A percentile compares a stretch with the other conserved stretches of the same genome.
These are phyloP conservation scores for Ploettnerulaceae sp. DNA, from an alignment of 2,329 filamentous ascomycete species.

Conservation along the genomic window DNA sequence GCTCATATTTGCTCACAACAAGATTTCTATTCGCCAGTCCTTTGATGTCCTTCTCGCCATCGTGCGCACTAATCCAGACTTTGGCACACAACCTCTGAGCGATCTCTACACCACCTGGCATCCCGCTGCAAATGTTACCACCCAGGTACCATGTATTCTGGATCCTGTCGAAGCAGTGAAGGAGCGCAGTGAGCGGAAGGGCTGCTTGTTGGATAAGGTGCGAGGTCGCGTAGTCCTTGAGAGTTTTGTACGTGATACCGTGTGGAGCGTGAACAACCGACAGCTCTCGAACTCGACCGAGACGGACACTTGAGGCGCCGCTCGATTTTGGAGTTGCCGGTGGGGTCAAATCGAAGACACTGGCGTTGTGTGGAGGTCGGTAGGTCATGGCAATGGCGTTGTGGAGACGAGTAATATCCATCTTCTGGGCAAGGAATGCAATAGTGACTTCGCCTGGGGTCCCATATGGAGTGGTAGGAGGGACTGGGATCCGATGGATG, in stretches of 20 bases:
- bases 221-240: conserved; percentile 51
- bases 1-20: conserved; percentile 41
- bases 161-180: conserved; percentile 59
- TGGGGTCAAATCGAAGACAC: conserved; percentile 8
- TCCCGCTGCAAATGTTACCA: conserved; percentile 52
- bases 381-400: conserved; percentile 70
- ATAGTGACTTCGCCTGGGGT: conserved; percentile 64
- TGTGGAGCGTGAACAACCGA: conserved; percentile 63
- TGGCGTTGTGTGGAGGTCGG: conserved; percentile 30
- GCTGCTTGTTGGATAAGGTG: conserved; percentile 53
- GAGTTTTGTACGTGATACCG: conserved; percentile 49
- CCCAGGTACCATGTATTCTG: conserved; percentile 58
- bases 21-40: conserved; percentile 49
- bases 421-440: conserved; percentile 57
- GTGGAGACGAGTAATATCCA: conserved; percentile 57
- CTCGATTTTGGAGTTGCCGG: conserved; percentile 6
- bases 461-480: conserved; percentile 47
- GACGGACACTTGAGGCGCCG: conserved; percentile 29
- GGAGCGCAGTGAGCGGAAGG: conserved; percentile 56
- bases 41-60: conserved; percentile 52
- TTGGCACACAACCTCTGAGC: conserved; percentile 48
- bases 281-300: conserved; percentile 40
- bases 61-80: conserved; percentile 58
- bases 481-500: conserved; percentile 45
- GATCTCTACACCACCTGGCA: conserved; percentile 52